phyloP scores from a whole-genome alignment of 2,329 filamentous ascomycete species.

The Rhexocercosporidium sp. region DNA sequence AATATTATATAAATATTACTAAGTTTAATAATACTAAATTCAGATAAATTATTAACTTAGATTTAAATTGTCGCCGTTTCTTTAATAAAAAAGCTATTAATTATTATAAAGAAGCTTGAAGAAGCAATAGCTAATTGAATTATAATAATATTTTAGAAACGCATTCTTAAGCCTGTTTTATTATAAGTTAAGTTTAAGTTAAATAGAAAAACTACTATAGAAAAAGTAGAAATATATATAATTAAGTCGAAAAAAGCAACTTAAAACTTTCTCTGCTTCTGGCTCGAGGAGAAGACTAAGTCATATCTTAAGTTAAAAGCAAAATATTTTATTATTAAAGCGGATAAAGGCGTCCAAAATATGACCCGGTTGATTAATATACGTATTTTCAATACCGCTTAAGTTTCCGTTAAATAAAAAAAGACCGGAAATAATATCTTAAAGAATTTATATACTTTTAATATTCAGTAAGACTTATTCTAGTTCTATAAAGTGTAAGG shows the following conservation, averaged over 20 bases:
- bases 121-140: neutral
- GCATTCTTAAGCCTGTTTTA: neutral
- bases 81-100: constrained; percentile 8
- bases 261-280: constrained; percentile 2
- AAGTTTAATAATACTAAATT: constrained; percentile 9
- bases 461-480: no score
- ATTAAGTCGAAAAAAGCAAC: constrained; percentile 8
- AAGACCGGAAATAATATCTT: neutral
- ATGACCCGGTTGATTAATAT: no score
- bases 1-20: constrained; percentile 10
- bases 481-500: no score
- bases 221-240: constrained; percentile 12
- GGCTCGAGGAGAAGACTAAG: neutral
- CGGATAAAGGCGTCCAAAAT: no score
- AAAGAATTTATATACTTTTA: no score
- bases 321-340: no score
- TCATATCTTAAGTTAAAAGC: neutral
- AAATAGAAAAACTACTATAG: constrained; percentile 2
- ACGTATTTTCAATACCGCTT: no score
- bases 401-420: no score
- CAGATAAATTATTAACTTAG: constrained; percentile 8
- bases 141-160: constrained; percentile 14
- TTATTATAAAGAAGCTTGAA: constrained; percentile 1
- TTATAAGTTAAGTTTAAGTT: constrained; percentile 6
- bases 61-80: constrained; percentile 12